Evolutionary conservation across 768 basidiomycete genomes (phyloP), one percentile per base, ranked within the genome.

Genomic region (Boletus sp.): DNA sequence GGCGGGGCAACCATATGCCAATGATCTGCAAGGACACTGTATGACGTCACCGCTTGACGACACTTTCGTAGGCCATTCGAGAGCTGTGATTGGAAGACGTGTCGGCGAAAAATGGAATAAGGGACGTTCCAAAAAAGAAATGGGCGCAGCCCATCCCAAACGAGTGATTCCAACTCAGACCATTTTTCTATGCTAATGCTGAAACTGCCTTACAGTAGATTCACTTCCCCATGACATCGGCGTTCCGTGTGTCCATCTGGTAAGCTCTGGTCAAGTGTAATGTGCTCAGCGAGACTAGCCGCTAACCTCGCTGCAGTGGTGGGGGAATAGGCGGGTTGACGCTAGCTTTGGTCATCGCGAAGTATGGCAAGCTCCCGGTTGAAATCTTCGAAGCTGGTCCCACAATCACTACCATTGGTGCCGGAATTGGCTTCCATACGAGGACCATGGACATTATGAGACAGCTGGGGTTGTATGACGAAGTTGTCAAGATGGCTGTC

Each of bases 381-480:
- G 71, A 75, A 15, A 56, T 80, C 15, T 81, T 77, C 57, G 80
- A 81, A 52, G 69, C 75, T 7, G 68, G 78, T 3, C 60, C 74
- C 0, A 62, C 64, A 18, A 71, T 81, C 39, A 71, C 72, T 3
- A 76, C 78, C 41, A 66, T 77, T 49, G 80, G 80, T 7, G 79
- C 78, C n/a, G 80, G 79, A 2, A 74, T 82, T 42, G 69, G 67
- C 3, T 59, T 85, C 11, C 84, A 76, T 61, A 75, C 76, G 17
- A 78, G 83, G 74, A 69, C 61, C 72, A 77, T 76, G 74, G 72
- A 70, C 18, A 70, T 77, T 5, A 57, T 80, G 61, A 66, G 73
- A 32, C 61, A 68, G 3, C 60, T 81, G 30, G 78, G 77, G 1
- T 53, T 81, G 7, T 71, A 74, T 12, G 69, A 76, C 5, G 76